A percentile compares a stretch with the other conserved stretches of the same genome.
phyloP scores from a whole-genome alignment of 805 yeast species.

The Blastobotrys americana region DNA sequence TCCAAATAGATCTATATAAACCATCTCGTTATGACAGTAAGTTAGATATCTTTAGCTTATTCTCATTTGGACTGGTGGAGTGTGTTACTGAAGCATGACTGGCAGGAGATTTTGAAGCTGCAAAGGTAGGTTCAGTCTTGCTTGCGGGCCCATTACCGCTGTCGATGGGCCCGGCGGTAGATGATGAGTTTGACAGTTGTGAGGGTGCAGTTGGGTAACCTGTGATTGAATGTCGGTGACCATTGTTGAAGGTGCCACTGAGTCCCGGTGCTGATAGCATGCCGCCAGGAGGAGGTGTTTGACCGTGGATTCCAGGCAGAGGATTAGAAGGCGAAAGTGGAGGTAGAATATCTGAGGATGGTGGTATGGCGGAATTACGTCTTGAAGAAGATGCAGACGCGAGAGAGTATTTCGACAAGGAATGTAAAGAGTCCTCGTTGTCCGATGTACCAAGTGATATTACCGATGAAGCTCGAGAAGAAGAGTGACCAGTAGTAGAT shows the following conservation, averaged over 20 bases:
- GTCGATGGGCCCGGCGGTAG: constrained; percentile 1
- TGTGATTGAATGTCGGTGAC: neutral
- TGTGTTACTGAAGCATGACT: neutral
- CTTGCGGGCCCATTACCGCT: neutral
- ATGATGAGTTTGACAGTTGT: neutral
- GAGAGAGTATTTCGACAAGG: constrained; percentile 23
- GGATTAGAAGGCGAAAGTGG: constrained; percentile 1
- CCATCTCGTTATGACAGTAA: constrained; percentile 14
- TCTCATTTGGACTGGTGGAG: constrained; percentile 1
- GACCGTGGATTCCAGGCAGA: neutral
- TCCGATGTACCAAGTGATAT: constrained; percentile 21
- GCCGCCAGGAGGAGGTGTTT: neutral
- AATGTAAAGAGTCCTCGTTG: constrained; percentile 24
- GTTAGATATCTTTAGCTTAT: constrained; percentile 19
- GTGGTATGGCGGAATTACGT: constrained; percentile 16
- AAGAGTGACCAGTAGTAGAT: constrained; percentile 13
- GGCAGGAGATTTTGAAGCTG: neutral
- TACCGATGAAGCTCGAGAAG: constrained; percentile 21
- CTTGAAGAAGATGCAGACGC: constrained; percentile 19
- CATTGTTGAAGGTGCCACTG: neutral
- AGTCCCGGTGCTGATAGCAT: neutral
- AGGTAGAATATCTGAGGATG: constrained; percentile 6
- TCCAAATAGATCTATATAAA: neutral
- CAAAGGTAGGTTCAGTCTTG: neutral
- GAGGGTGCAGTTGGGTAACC: neutral